These are phyloP conservation scores for Sphagnum magellanicum DNA, from an alignment of 228 moss, liverwort and hornwort species.

Conservation along the genomic window DNA sequence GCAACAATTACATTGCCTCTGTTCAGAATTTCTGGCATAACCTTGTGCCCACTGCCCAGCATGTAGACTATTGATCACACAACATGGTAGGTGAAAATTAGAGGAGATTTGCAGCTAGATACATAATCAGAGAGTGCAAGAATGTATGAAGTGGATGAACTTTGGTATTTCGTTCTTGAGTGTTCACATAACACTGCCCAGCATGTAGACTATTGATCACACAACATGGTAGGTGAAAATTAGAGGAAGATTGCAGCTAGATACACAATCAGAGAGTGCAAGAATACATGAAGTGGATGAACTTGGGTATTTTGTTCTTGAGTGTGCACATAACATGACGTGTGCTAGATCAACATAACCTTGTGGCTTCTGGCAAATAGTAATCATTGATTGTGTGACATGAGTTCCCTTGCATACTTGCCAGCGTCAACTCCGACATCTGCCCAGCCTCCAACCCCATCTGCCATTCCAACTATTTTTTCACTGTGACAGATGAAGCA, in stretches of 20 bases:
- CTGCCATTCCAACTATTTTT: slow-evolving; percentile 79
- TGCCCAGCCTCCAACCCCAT: slow-evolving; percentile 90
- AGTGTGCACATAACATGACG: slow-evolving; percentile 67
- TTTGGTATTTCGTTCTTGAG: slow-evolving; percentile 60
- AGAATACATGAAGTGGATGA: slow-evolving; percentile 90
- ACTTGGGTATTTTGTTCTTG: slow-evolving; percentile 63
- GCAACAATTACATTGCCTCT: slow-evolving; percentile 58
- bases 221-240: background rate
- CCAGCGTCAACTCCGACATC: slow-evolving; percentile 87
- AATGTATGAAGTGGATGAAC: slow-evolving; percentile 88
- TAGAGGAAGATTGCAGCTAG: background rate
- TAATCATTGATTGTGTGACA: slow-evolving; percentile 59
- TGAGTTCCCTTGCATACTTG: slow-evolving; percentile 90
- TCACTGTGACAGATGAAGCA: slow-evolving; percentile 72
- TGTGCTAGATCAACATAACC: slow-evolving; percentile 61
- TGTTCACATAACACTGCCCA: slow-evolving; percentile 46
- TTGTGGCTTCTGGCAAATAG: slow-evolving; percentile 56
- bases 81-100: no score
- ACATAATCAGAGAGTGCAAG: slow-evolving; percentile 71
- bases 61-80: no score
- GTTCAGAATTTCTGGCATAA: background rate
- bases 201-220: background rate
- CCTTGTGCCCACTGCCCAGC: no score
- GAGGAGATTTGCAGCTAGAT: slow-evolving; percentile 6
- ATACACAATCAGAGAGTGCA: slow-evolving; percentile 66